Evolutionary conservation across 352 stramenopile species (phyloP).

Genomic region (Phytophthora tubulina): DNA sequence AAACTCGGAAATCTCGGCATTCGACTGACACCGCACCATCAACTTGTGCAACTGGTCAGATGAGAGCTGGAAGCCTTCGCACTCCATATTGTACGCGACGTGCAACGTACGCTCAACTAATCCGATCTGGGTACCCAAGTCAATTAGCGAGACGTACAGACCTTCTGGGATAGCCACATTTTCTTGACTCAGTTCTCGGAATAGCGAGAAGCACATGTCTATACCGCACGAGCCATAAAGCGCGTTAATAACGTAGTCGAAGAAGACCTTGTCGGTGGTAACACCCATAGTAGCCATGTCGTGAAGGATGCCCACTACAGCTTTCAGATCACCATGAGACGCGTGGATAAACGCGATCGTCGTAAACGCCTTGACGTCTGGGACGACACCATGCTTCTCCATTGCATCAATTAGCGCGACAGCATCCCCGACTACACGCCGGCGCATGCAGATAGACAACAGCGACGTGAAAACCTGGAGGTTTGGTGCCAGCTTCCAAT

Average conservation of each 20-base stretch:
- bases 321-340: slow-evolving; percentile 59
- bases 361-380: slow-evolving; percentile 75
- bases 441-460: slow-evolving; percentile 70
- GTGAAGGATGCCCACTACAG: slow-evolving; percentile 55
- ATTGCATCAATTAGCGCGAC: slow-evolving; percentile 67
- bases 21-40: slow-evolving; percentile 54
- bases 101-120: slow-evolving; percentile 78
- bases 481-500: slow-evolving; percentile 62
- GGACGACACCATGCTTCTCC: slow-evolving; percentile 48
- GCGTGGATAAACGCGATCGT: slow-evolving; percentile 75
- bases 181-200: slow-evolving; percentile 57
- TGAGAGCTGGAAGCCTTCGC: slow-evolving; percentile 69
- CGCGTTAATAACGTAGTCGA: slow-evolving; percentile 69
- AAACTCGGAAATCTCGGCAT: slow-evolving; percentile 63
- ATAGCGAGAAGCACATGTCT: slow-evolving; percentile 78
- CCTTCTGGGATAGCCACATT: slow-evolving; percentile 60
- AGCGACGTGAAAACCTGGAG: slow-evolving; percentile 83
- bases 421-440: slow-evolving; percentile 64
- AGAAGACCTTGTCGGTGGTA: slow-evolving; percentile 63
- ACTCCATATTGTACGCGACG: slow-evolving; percentile 88
- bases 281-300: slow-evolving; percentile 55
- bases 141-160: slow-evolving; percentile 69
- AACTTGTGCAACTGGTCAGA: slow-evolving; percentile 61
- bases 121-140: slow-evolving; percentile 63
- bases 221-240: slow-evolving; percentile 67